phyloP scores from a whole-genome alignment of 331 rosid genomes.

The Dryas integrifolia region DNA sequence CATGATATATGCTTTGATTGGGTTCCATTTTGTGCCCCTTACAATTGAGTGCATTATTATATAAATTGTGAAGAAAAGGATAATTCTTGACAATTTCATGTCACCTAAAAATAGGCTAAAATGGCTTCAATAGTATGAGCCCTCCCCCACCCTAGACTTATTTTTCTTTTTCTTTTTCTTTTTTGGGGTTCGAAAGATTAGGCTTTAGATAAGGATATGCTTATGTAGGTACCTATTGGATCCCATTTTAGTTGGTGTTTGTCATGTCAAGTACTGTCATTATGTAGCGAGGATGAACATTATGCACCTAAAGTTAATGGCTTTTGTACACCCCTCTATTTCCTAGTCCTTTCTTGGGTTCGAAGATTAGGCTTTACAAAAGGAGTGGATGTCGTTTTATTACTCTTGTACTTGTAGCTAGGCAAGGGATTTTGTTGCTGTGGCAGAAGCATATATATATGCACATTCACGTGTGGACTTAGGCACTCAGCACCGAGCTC shows the following conservation, averaged over 20 bases:
- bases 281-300: background rate
- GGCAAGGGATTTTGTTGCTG: too few relatives aligned
- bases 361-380: background rate
- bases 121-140: too few relatives aligned
- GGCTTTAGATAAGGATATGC: slow-evolving; percentile 10
- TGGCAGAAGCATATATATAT: too few relatives aligned
- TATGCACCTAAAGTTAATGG: background rate
- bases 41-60: background rate
- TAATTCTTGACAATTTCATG: too few relatives aligned
- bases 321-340: background rate
- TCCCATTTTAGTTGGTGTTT: slow-evolving; percentile 17
- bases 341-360: slow-evolving; percentile 7
- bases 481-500: too few relatives aligned
- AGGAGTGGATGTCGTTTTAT: slow-evolving; percentile 3
- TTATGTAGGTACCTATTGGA: slow-evolving; percentile 17
- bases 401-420: background rate
- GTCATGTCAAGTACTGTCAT: slow-evolving; percentile 9
- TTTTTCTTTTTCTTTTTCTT: too few relatives aligned
- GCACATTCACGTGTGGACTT: too few relatives aligned
- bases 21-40: slow-evolving; percentile 16
- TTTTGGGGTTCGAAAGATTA: slow-evolving; percentile 5
- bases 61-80: too few relatives aligned
- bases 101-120: too few relatives aligned
- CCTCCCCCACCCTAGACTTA: too few relatives aligned
- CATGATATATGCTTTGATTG: too few relatives aligned